Base-by-base conservation (phyloP, 768 basidiomycete species). In the Boletus insuetus region DNA sequence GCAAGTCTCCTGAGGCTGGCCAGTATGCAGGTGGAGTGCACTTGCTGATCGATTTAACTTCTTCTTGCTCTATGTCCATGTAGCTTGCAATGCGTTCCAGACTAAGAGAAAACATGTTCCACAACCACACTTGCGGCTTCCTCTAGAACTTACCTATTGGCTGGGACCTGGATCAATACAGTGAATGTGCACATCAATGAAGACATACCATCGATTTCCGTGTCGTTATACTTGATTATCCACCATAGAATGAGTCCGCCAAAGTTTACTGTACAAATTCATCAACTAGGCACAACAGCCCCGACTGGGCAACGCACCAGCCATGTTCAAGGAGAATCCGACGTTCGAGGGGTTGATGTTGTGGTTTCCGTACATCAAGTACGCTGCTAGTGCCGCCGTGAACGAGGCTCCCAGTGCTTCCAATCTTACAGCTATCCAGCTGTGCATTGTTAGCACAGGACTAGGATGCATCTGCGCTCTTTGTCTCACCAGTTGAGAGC, bases 11-110 rank as follows among this genome's bases (percentile, higher is more conserved):
- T 16, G 79, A 81, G 11, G 80, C 72, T 0, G 86, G 85, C 86
- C 86, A 88, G 55, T 83, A 77, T 1, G 85, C 85, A 3, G 86
- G 85, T 4, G 85, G 85, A 40, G 79, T 39, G 24, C 44, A 8
- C 34, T 47, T 48, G 78, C 11, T 63, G 53, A n/a, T 67, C 54
- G 76, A 75, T 63, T 87, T 84, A 48, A 83, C 81, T 37, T 85
- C 84, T 52, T 53, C 24, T 24, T 24, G 55, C 20, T 53, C 55
- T 31, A 85, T 83, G 34, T 73, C 63, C n/a, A 85, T 65, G 63
- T 83, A 87, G 42, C 73, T 73, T 43, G 74, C 66, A 53, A 79
- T 73, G 12, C 77, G 64, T 61, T 75, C 64, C 8, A 69, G 46
- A 34, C 70, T 69, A 24, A 24, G 24, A 24, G 49, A 5, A 13